Evolutionary conservation across 2,329 filamentous ascomycete species (phyloP).

Genomic region (Colletotrichum viniferum): DNA sequence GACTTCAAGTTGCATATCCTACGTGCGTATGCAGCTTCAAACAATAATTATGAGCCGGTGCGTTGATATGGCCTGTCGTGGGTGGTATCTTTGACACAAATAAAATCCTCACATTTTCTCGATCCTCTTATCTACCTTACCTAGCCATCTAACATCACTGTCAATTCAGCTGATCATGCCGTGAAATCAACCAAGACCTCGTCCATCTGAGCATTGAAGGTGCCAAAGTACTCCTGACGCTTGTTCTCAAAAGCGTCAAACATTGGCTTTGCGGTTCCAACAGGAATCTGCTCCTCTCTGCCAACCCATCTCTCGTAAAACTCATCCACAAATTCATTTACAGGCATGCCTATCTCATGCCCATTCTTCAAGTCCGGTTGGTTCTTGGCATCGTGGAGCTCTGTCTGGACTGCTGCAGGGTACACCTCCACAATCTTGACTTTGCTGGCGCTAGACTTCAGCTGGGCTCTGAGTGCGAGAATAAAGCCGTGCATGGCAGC

Average conservation of each 20-base stretch:
- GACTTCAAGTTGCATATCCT: neutral
- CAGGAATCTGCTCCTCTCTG: conserved; percentile 40
- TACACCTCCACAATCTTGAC: conserved; percentile 31
- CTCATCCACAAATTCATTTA: conserved; percentile 45
- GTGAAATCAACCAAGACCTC: neutral
- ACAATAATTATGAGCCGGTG: no score
- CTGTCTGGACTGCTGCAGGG: conserved; percentile 30
- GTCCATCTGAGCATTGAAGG: neutral
- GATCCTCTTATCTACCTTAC: neutral
- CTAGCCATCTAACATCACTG: no score
- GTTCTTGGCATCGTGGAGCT: neutral
- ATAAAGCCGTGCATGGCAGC: conserved; percentile 29
- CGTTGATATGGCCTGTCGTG: no score
- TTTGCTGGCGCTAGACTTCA: conserved; percentile 5
- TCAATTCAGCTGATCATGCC: conserved; percentile 24
- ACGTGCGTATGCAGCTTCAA: no score
- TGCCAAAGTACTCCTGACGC: neutral
- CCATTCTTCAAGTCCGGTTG: conserved; percentile 2
- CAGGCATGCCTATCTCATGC: conserved; percentile 35
- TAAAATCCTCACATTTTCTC: neutral
- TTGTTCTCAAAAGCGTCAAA: neutral
- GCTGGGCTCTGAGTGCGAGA: conserved; percentile 23
- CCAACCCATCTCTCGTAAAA: conserved; percentile 44
- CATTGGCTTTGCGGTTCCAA: neutral
- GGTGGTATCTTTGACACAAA: neutral